Base-by-base conservation (phyloP, 2,329 filamentous ascomycete species). In the Ophiostoma australiae region DNA sequence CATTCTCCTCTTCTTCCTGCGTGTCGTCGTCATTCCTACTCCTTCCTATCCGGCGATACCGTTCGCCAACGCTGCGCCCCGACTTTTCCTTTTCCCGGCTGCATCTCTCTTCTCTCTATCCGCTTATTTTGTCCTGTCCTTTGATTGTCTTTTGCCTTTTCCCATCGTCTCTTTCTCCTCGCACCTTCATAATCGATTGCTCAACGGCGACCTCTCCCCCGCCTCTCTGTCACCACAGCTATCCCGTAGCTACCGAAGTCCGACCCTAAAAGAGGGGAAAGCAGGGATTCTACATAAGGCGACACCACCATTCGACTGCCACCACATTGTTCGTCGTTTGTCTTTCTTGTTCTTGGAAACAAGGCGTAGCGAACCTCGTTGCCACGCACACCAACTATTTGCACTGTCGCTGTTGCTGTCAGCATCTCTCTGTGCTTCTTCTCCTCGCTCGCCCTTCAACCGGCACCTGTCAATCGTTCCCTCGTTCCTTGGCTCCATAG, bases 21-120 rank as follows among this genome's bases (percentile, higher is more conserved):
- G 69, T 58, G 69, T 68, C 71, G 68, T 69, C 70, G 71, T 72
- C 71, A 72, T 69, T 68, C 69, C 52, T 31, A 3, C 27, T 58
- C 23, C 52, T 68, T 61, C 63, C 66, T 41, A 67, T 67, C 69
- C 69, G 69, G 48, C 69, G 61, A 67, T 55, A 70, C 61, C 69
- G 61, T 58, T 67, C 44, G 63, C 41, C 58, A 55, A 58, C 11
- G 11, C 41, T 44, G n/a, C 66, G 67, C 27, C 44, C 44, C 67
- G 67, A 37, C 52, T 61, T 44, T 61, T n/a, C 68, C 2, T 37
- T 15, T 17, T 33, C 68, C 23, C 55, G 48, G 15, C 33, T 33
- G 10, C 33, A 31, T 37, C 23, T 55, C 39, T 37, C 39, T 68
- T 23, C 4, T 27, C 27, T 35, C 23, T 39, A 11, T 67, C n/a